Evolutionary conservation across 169 alveolate genomes (phyloP).

Genomic region (Eimeria praecox): DNA sequence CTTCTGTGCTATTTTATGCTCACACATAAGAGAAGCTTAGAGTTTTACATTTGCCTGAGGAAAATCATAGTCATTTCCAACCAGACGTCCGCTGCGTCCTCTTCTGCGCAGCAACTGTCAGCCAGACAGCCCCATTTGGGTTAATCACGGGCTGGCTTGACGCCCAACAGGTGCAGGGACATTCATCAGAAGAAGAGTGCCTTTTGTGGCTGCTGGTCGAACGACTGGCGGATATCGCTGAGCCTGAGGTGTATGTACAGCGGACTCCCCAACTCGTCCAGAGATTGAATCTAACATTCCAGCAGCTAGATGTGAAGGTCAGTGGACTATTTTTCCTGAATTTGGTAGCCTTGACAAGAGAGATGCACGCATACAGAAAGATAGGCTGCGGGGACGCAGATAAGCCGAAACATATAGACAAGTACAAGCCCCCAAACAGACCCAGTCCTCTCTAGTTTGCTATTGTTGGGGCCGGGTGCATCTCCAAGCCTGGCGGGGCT

Average conservation of each 20-base stretch:
- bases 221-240: slow-evolving; percentile 45
- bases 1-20: background rate
- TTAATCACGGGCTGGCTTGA: slow-evolving; percentile 36
- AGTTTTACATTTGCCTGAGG: background rate
- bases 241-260: slow-evolving; percentile 53
- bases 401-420: background rate
- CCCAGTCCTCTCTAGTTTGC: background rate
- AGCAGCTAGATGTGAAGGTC: slow-evolving; percentile 49
- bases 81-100: background rate
- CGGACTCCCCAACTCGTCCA: slow-evolving; percentile 42
- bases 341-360: background rate
- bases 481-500: background rate
- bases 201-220: slow-evolving; percentile 57
- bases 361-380: background rate
- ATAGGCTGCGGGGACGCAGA: background rate
- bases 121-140: slow-evolving; percentile 51
- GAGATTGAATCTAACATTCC: slow-evolving; percentile 37
- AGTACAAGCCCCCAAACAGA: background rate
- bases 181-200: slow-evolving; percentile 17
- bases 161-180: slow-evolving; percentile 13
- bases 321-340: background rate
- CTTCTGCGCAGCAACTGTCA: slow-evolving; percentile 21
- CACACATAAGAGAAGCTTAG: background rate
- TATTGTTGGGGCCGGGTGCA: background rate
- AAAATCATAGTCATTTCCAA: background rate